Evolutionary conservation across 176 grass and related monocot genomes (phyloP).

Genomic region (Hordeum vulgare): MorexV3_pseudomolecules_assembly NC_058518.1:499318169-499318668

Average conservation of each 20-base stretch:
- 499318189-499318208: slow-evolving; percentile 99
- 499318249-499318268: neutral
- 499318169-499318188: slow-evolving; percentile 79
- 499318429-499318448: neutral
- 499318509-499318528: neutral
- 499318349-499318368: neutral
- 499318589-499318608: neutral
- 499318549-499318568: neutral
- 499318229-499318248: slow-evolving; percentile 76
- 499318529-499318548: neutral
- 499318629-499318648: too few relatives aligned
- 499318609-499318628: too few relatives aligned
- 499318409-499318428: neutral
- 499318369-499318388: neutral
- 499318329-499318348: neutral
- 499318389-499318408: neutral
- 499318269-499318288: rapidly evolving
- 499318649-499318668: too few relatives aligned
- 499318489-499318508: neutral
- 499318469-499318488: neutral
- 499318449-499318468: neutral
- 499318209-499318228: slow-evolving; percentile 94
- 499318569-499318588: neutral
- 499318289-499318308: neutral
- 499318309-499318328: neutral